Conservation (phyloP, 2,329 filamentous ascomycete species). For the Talaromyces piceae region DNA sequence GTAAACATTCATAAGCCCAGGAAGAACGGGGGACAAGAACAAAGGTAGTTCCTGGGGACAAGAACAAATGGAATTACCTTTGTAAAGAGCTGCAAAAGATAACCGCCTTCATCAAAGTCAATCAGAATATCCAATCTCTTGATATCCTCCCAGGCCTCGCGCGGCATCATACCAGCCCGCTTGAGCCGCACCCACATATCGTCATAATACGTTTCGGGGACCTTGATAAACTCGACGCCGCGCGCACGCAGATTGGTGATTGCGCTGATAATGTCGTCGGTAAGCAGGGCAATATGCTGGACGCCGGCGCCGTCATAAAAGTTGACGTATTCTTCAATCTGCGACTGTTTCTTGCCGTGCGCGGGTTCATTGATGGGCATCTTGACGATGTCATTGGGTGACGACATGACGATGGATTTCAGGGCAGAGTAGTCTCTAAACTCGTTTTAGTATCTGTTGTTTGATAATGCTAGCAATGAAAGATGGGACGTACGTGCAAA, state of each 20-base stretch:
- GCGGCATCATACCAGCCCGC: conserved; percentile 51
- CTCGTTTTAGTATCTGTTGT: neutral
- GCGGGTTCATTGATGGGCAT: conserved; percentile 99
- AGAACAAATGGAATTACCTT: conserved; percentile 46
- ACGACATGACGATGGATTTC: conserved; percentile 84
- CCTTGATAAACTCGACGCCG: conserved; percentile 86
- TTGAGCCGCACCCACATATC: conserved; percentile 67
- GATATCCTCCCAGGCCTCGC: conserved; percentile 74
- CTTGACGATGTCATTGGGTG: conserved; percentile 77
- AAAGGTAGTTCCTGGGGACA: too few species aligned
- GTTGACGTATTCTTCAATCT: conserved; percentile 88
- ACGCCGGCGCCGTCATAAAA: conserved; percentile 88
- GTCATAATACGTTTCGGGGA: conserved; percentile 79
- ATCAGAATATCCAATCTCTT: conserved; percentile 78
- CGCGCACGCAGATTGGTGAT: conserved; percentile 75
- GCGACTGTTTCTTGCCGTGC: conserved; percentile 77
- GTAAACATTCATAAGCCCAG: neutral
- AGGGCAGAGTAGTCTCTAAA: conserved; percentile 71
- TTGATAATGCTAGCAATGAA: neutral
- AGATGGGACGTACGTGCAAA: conserved; percentile 53
- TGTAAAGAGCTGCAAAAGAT: conserved; percentile 68
- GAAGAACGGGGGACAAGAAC: conserved; percentile 4
- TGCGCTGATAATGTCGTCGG: conserved; percentile 66
- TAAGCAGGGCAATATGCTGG: conserved; percentile 86
- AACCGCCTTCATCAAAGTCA: conserved; percentile 89